These are phyloP conservation scores for Fusarium sp. DNA, from an alignment of 2,329 filamentous ascomycete genomes.

Conservation along the genomic window DNA sequence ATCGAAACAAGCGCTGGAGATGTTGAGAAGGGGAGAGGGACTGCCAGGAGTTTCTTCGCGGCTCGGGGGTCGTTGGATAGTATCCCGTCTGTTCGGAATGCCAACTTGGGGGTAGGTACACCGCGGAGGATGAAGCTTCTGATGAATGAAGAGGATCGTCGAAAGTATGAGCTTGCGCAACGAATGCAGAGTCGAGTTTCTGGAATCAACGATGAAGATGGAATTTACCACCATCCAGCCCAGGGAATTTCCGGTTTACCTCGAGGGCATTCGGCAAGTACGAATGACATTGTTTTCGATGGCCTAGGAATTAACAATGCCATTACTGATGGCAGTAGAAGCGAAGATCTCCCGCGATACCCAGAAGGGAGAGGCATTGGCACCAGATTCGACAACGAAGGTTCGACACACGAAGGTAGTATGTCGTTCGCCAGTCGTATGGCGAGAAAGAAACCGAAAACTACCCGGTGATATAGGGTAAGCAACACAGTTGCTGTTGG, in stretches of 20 bases:
- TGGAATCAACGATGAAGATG: background rate
- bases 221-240: background rate
- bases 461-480: background rate
- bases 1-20: constrained; percentile 51
- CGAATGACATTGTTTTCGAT: background rate
- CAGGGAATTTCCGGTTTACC: constrained; percentile 5
- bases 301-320: constrained; percentile 3
- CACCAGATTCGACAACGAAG: background rate
- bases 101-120: constrained; percentile 71
- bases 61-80: constrained; percentile 75
- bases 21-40: constrained; percentile 44
- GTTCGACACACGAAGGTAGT: background rate
- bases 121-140: constrained; percentile 79
- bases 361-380: background rate
- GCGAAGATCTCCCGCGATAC: background rate
- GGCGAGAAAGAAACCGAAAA: constrained; percentile 14
- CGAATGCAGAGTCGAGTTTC: constrained; percentile 17
- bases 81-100: constrained; percentile 68
- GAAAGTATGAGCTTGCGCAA: constrained; percentile 77
- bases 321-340: constrained; percentile 2
- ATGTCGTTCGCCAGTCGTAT: constrained; percentile 41
- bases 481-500: background rate
- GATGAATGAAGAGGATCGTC: constrained; percentile 81
- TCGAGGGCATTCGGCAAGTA: constrained; percentile 12
- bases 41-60: background rate